Base-by-base conservation (phyloP, 768 basidiomycete genomes). In the Mycena filopes region DNA sequence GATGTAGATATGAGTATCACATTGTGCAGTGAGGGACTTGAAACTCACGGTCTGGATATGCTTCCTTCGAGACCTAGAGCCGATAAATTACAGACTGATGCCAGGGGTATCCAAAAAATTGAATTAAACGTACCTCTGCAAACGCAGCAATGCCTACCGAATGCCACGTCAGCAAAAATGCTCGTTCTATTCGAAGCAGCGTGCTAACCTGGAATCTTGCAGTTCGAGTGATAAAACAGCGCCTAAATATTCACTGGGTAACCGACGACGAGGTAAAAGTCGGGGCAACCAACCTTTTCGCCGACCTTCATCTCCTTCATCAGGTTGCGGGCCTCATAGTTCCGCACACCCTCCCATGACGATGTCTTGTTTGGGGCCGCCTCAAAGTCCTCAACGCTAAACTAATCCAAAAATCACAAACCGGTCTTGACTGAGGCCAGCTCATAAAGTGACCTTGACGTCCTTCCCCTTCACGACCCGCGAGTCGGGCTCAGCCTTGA, bases 321-420 rank as follows among this genome's bases (percentile, higher is more conserved):
- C 65, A 93, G 72, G 74, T 94, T 94, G 63, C 89, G 83, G 9
- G 93, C 93, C 75, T 93, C 91, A 68, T 89, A 89, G 70, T 93
- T 94, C 38, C 93, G 82, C 23, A 95, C 93, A n/a, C 93, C 93
- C 72, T 94, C 93, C 93, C 93, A 95, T 36, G 92, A 81, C 0
- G 93, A 93, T 21, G 84, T 90, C 57, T 81, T 83, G 56, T n/a
- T n/a, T n/a, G n/a, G n/a, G n/a, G 83, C 84, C 10, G 81, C 66
- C 76, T 95, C 93, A 73, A 95, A 93, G 75, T 95, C 94, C 66
- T 94, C 93, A 9, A 95, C 88, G 64, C 91, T 92, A 73, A 95
- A 95, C 92, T 94, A 21, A 12, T 9, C 70, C 60, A 21, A 15
- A 8, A 15, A 38, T 31, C 40, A 18, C 20, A 9, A 20, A 21